Evolutionary conservation across 2,329 filamentous ascomycete genomes (phyloP).

Genomic region (Davidsoniella neocaledoniae): DNA sequence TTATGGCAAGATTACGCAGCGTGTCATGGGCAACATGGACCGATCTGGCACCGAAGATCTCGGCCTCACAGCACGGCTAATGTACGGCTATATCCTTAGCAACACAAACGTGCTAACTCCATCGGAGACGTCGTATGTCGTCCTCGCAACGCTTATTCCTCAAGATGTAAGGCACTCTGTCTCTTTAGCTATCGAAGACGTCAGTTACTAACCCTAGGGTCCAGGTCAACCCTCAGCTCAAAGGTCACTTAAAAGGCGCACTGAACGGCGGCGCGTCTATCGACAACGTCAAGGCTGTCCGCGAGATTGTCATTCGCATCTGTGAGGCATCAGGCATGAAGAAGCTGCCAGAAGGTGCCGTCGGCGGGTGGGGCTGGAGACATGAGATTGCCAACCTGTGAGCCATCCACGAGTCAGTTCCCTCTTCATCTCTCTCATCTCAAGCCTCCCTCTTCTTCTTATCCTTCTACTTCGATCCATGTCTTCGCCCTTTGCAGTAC

Average conservation of each 20-base stretch:
- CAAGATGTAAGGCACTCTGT: constrained; percentile 26
- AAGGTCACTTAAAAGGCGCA: constrained; percentile 34
- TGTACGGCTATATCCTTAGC: constrained; percentile 33
- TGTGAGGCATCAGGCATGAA: constrained; percentile 31
- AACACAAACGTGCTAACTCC: constrained; percentile 28
- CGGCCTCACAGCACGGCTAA: constrained; percentile 28
- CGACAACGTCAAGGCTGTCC: constrained; percentile 31
- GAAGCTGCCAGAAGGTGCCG: constrained; percentile 19
- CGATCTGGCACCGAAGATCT: constrained; percentile 32
- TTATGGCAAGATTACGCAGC: constrained; percentile 32
- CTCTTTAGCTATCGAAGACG: background rate
- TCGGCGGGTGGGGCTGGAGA: constrained; percentile 30
- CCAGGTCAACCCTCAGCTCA: constrained; percentile 34
- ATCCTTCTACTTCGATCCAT: background rate
- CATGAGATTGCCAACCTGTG: constrained; percentile 26
- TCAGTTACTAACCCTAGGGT: background rate
- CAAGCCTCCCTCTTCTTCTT: background rate
- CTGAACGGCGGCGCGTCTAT: constrained; percentile 32
- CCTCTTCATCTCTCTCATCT: background rate
- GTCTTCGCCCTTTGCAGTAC: no score
- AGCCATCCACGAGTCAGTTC: constrained; percentile 4
- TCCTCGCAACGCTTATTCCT: constrained; percentile 33
- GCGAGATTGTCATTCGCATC: constrained; percentile 27
- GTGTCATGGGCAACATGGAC: constrained; percentile 32
- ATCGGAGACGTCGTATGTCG: constrained; percentile 32